phyloP scores from a whole-genome alignment of 169 alveolate species.

The Babesia bigemina region DNA sequence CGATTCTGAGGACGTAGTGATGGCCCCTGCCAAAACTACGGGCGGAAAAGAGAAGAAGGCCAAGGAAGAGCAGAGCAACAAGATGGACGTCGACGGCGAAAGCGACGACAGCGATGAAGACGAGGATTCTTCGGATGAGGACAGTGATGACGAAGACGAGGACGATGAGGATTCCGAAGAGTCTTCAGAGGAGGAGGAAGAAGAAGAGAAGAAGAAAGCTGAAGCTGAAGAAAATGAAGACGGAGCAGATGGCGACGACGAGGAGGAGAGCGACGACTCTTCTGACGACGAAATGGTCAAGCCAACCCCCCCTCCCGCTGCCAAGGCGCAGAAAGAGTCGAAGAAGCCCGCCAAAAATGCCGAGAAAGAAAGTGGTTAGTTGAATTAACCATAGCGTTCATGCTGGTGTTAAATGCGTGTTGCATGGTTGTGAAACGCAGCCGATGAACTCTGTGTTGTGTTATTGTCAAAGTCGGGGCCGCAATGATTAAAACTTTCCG shows the following conservation, averaged over 20 bases:
- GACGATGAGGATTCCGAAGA: conserved; percentile 35
- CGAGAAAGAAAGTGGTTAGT: not conserved
- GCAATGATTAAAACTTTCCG: conserved; percentile 54
- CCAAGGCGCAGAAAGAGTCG: conserved; percentile 2
- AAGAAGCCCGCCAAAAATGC: conserved; percentile 18
- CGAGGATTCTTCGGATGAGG: conserved; percentile 20
- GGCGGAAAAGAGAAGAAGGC: not conserved
- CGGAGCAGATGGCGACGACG: not conserved
- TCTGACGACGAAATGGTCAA: conserved; percentile 23
- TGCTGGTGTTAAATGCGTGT: not conserved
- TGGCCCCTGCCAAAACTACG: not conserved
- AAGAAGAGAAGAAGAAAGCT: not conserved
- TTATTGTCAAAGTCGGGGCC: not conserved
- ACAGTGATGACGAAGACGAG: conserved; percentile 6
- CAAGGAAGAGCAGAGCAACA: not conserved
- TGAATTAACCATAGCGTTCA: not conserved
- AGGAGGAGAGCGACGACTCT: conserved; percentile 11
- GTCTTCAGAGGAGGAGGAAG: not conserved
- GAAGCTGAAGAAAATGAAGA: not conserved
- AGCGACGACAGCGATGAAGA: not conserved
- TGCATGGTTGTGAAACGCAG: not conserved
- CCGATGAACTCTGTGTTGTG: not conserved
- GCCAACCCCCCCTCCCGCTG: conserved; percentile 8
- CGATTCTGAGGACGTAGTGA: conserved; percentile 1
- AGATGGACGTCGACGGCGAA: not conserved